Evolutionary conservation across 306 rosid species (phyloP).

Genomic region (Lagenaria siceraria): DNA sequence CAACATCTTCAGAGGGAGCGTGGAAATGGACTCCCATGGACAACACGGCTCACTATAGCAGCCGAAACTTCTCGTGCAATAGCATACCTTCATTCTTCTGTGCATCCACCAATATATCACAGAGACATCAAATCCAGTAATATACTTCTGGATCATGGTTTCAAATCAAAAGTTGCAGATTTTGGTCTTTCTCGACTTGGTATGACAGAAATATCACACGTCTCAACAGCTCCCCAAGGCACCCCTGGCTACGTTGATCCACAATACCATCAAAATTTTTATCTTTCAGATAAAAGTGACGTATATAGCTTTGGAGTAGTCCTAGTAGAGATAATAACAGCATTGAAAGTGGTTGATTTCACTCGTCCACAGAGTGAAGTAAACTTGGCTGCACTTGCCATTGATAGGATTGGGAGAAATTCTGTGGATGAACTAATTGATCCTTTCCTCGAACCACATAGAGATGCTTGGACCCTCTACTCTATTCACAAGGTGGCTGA

Average conservation of each 20-base stretch:
- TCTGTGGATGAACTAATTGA: conserved; percentile 71
- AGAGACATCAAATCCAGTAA: conserved; percentile 92
- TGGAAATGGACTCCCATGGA: conserved; percentile 77
- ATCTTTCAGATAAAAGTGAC: conserved; percentile 92
- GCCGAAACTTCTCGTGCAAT: conserved; percentile 80
- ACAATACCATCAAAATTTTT: conserved; percentile 92
- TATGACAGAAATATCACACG: conserved; percentile 65
- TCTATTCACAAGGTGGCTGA: conserved; percentile 84
- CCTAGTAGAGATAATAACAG: conserved; percentile 82
- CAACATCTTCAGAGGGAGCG: conserved; percentile 74
- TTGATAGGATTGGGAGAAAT: conserved; percentile 79
- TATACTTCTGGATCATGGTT: conserved; percentile 64
- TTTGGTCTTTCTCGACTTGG: conserved; percentile 97
- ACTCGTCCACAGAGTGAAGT: conserved; percentile 61
- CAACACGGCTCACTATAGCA: conserved; percentile 69
- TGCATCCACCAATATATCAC: conserved; percentile 89
- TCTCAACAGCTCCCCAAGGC: conserved; percentile 97
- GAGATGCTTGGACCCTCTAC: conserved; percentile 96
- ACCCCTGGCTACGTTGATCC: conserved; percentile 98
- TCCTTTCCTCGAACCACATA: conserved; percentile 74
- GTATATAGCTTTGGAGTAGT: conserved; percentile 97
- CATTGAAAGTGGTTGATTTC: conserved; percentile 89
- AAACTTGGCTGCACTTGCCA: conserved; percentile 92
- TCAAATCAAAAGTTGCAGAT: conserved; percentile 92
- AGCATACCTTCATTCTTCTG: conserved; percentile 82